These are phyloP conservation scores for Phellinidium pouzarii DNA, from an alignment of 1,284 basidiomycete species.

Conservation along the genomic window DNA sequence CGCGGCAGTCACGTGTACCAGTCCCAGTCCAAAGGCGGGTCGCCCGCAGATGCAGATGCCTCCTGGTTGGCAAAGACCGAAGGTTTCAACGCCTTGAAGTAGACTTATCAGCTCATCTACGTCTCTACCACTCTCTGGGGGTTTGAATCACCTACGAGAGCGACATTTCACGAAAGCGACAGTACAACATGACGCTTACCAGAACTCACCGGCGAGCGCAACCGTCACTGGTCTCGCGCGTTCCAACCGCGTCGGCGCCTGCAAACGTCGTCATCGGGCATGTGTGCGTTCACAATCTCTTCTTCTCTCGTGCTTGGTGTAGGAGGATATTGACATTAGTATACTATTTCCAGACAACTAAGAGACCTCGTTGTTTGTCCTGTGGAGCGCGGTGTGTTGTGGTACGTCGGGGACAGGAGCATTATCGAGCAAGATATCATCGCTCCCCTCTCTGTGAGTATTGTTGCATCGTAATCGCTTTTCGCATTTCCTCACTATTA, in stretches of 20 bases:
- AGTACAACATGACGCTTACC: slow-evolving; percentile 13
- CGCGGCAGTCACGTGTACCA: too few relatives aligned
- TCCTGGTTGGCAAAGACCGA: too few relatives aligned
- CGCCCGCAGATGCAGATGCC: too few relatives aligned
- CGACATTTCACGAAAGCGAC: too few relatives aligned
- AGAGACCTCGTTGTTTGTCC: slow-evolving; percentile 73
- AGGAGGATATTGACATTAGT: neutral
- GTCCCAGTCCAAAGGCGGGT: too few relatives aligned
- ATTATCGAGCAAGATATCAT: slow-evolving; percentile 64
- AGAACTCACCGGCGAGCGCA: neutral
- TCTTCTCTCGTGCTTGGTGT: neutral
- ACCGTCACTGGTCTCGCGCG: slow-evolving; percentile 26
- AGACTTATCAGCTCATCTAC: too few relatives aligned
- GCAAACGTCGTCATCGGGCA: slow-evolving; percentile 57
- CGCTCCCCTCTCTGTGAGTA: slow-evolving; percentile 43
- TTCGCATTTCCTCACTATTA: neutral
- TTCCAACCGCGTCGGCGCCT: slow-evolving; percentile 39
- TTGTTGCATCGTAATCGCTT: neutral
- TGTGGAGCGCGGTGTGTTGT: slow-evolving; percentile 56
- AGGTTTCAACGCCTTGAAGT: too few relatives aligned
- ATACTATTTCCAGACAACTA: slow-evolving; percentile 48
- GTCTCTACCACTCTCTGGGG: too few relatives aligned
- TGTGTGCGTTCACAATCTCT: slow-evolving; percentile 45
- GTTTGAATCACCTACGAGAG: too few relatives aligned
- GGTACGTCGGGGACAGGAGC: slow-evolving; percentile 50